A percentile compares a stretch with the other conserved stretches of the same genome.
Evolutionary conservation across 345 rosid genomes (phyloP).

Genomic region (Lenwebbia sp.): DNA sequence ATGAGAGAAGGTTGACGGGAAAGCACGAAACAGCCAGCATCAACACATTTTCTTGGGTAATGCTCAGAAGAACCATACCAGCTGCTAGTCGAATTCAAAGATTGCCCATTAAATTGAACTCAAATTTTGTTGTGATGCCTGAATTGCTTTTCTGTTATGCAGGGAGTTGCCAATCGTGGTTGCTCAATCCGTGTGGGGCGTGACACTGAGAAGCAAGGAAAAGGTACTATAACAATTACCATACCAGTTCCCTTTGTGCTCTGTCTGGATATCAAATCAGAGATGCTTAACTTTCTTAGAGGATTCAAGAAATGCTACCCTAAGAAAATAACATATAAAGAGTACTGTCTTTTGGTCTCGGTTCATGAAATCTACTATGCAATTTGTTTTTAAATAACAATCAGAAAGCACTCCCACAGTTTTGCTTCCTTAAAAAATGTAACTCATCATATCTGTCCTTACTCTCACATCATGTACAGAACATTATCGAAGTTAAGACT

Average conservation of each 20-base stretch:
- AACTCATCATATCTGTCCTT: neutral
- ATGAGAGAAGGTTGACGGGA: slow-evolving; percentile 93
- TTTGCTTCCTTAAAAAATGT: neutral
- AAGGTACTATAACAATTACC: slow-evolving; percentile 35
- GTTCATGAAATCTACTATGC: neutral
- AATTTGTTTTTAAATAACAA: neutral
- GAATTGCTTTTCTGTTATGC: slow-evolving; percentile 1
- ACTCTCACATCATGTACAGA: neutral
- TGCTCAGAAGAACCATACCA: neutral
- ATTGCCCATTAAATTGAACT: neutral
- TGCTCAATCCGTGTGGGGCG: slow-evolving; percentile 96
- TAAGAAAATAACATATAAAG: neutral
- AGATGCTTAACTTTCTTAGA: neutral
- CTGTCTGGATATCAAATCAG: neutral
- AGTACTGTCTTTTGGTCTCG: neutral
- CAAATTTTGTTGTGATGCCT: neutral
- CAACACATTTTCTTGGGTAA: slow-evolving; percentile 88
- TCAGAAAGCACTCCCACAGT: neutral
- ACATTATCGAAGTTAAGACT: neutral
- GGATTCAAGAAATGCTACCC: neutral
- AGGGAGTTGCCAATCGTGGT: slow-evolving; percentile 99
- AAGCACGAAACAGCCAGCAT: slow-evolving; percentile 97
- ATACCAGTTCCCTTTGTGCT: neutral
- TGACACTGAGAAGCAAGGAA: slow-evolving; percentile 82
- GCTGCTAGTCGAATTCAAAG: neutral